Conservation (phyloP, 2,329 filamentous ascomycete genomes). For the Botrytis byssoidea region DNA sequence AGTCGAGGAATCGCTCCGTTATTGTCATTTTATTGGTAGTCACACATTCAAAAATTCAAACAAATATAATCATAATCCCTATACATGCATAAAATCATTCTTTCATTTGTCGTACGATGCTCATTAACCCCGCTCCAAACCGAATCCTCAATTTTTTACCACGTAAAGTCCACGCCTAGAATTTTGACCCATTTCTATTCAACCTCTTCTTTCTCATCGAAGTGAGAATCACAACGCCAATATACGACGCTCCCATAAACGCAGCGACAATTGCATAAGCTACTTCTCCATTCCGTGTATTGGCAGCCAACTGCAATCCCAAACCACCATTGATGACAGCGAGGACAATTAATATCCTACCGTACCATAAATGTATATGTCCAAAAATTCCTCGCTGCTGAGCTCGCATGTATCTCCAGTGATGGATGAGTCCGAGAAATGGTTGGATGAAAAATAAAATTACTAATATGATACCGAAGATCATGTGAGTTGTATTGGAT, state of each 20-base stretch:
- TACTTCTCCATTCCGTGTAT: conserved; percentile 45
- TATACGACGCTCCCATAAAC: conserved; percentile 49
- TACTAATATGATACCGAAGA: conserved; percentile 55
- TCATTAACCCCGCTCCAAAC: too few species aligned
- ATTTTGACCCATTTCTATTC: not conserved
- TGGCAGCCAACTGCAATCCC: conserved; percentile 52
- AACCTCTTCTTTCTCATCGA: conserved; percentile 11
- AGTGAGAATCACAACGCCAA: conserved; percentile 32
- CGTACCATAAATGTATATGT: conserved; percentile 61
- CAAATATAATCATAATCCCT: not conserved
- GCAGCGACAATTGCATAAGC: conserved; percentile 57
- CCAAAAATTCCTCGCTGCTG: conserved; percentile 51
- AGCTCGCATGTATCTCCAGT: conserved; percentile 51
- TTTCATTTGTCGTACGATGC: too few species aligned
- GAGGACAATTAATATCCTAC: conserved; percentile 55
- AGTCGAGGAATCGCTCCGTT: not conserved
- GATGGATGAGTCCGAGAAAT: conserved; percentile 57
- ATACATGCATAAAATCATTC: not conserved
- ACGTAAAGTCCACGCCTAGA: not conserved
- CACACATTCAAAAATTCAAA: not conserved
- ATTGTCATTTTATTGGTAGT: not conserved
- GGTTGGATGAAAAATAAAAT: conserved; percentile 57
- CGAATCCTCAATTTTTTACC: too few species aligned
- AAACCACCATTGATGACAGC: conserved; percentile 64
- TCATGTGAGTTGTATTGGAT: conserved; percentile 53